These are phyloP conservation scores for Diddensiella santjacobensis DNA, from an alignment of 805 yeast species.

Conservation along the genomic window DNA sequence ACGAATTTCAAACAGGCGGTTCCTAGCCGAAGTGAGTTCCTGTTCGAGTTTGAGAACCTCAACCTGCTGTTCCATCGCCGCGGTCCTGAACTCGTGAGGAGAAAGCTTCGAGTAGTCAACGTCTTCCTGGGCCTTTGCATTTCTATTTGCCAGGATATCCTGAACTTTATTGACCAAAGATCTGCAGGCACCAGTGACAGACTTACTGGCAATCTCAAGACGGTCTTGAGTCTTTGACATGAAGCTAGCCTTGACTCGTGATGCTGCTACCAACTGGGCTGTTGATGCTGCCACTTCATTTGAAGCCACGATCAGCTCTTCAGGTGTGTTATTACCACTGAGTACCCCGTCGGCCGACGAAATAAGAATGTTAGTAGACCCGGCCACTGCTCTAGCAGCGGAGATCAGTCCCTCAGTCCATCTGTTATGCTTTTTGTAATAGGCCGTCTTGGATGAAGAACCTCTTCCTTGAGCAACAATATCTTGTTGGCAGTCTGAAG, in stretches of 20 bases:
- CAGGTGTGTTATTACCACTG: slow-evolving; percentile 59
- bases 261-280: slow-evolving; percentile 87
- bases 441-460: slow-evolving; percentile 60
- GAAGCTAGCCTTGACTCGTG: slow-evolving; percentile 77
- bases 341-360: slow-evolving; percentile 84
- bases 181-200: slow-evolving; percentile 74
- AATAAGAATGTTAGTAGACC: slow-evolving; percentile 75
- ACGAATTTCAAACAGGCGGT: slow-evolving; percentile 79
- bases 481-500: slow-evolving; percentile 77
- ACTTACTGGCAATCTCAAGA: slow-evolving; percentile 63
- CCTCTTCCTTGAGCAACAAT: slow-evolving; percentile 72
- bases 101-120: slow-evolving; percentile 66
- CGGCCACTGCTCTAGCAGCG: slow-evolving; percentile 84
- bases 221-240: slow-evolving; percentile 72
- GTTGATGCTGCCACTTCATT: slow-evolving; percentile 91
- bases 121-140: slow-evolving; percentile 36
- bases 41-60: slow-evolving; percentile 81
- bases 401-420: slow-evolving; percentile 94
- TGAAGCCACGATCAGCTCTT: slow-evolving; percentile 83
- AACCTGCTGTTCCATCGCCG: slow-evolving; percentile 91
- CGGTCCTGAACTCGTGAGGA: slow-evolving; percentile 76
- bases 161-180: slow-evolving; percentile 68
- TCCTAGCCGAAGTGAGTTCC: slow-evolving; percentile 65
- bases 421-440: slow-evolving; percentile 79
- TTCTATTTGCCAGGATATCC: slow-evolving; percentile 44